Conservation (phyloP, 2,329 filamentous ascomycete species). For the Esteya vermicola region DNA sequence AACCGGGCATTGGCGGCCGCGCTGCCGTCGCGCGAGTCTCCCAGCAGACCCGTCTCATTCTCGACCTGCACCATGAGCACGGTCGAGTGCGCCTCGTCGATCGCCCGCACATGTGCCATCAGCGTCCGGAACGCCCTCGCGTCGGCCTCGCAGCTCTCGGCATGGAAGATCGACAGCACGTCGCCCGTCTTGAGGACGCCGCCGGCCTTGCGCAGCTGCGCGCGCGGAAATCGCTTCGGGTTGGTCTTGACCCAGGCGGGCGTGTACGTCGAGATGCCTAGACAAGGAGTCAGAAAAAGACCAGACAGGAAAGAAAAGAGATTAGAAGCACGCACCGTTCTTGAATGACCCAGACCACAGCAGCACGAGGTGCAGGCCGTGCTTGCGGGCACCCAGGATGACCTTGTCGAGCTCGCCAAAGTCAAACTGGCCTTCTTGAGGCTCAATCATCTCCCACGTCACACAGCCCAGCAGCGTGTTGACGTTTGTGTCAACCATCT, state of each 20-base stretch:
- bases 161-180: conserved; percentile 15
- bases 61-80: conserved; percentile 43
- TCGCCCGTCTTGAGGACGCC: conserved; percentile 13
- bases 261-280: conserved; percentile 11
- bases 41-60: conserved; percentile 36
- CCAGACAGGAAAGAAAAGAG: too few relatives aligned
- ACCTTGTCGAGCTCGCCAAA: conserved; percentile 14
- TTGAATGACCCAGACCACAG: conserved; percentile 16
- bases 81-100: conserved; percentile 30
- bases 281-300: too few relatives aligned
- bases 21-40: conserved; percentile 34
- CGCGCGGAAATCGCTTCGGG: conserved; percentile 13
- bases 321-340: conserved; percentile 10
- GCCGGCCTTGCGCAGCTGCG: conserved; percentile 15
- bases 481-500: conserved; percentile 13
- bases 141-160: conserved; percentile 12
- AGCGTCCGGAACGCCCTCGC: conserved; percentile 14
- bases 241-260: conserved; percentile 15
- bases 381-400: conserved; percentile 10
- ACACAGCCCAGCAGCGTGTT: conserved; percentile 18
- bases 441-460: conserved; percentile 18
- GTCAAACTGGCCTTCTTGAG: conserved; percentile 14
- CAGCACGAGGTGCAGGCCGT: conserved; percentile 13
- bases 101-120: conserved; percentile 20
- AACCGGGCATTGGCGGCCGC: conserved; percentile 26